Conservation (phyloP, 2,329 filamentous ascomycete species). For the Dactylonectria estremocensis region DNA sequence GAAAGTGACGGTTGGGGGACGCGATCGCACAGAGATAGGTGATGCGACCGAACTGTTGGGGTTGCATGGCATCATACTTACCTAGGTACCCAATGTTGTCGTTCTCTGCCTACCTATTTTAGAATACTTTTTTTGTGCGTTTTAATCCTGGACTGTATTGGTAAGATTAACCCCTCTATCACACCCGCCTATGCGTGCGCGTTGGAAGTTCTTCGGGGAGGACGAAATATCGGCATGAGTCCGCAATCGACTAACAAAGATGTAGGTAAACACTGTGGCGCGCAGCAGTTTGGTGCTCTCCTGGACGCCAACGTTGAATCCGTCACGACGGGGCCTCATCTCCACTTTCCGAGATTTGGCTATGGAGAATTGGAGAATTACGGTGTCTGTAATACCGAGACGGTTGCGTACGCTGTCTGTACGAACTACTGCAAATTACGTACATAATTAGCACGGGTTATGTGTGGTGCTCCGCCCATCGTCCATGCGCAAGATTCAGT, state of each 20-base stretch:
- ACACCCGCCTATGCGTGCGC: background rate
- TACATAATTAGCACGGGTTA: background rate
- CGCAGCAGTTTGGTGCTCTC: slow-evolving; percentile 1
- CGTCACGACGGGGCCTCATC: slow-evolving; percentile 14
- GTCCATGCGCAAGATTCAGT: background rate
- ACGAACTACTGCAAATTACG: background rate
- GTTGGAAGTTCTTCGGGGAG: background rate
- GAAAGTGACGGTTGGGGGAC: background rate
- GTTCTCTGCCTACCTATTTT: background rate
- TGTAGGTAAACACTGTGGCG: slow-evolving; percentile 26
- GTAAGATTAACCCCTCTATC: background rate
- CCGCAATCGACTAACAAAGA: slow-evolving; percentile 12
- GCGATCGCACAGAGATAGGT: background rate
- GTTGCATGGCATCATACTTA: background rate
- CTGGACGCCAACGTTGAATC: background rate
- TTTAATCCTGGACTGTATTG: background rate
- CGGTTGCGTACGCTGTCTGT: background rate
- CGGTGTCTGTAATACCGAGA: background rate
- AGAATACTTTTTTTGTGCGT: background rate
- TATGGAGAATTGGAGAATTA: background rate
- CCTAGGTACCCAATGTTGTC: background rate
- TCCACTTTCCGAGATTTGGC: slow-evolving; percentile 20
- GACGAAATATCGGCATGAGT: slow-evolving; percentile 10
- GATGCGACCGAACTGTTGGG: background rate
- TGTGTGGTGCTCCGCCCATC: background rate